phyloP scores from a whole-genome alignment of 441 rosid species.

The Adansonia grandidieri region DNA sequence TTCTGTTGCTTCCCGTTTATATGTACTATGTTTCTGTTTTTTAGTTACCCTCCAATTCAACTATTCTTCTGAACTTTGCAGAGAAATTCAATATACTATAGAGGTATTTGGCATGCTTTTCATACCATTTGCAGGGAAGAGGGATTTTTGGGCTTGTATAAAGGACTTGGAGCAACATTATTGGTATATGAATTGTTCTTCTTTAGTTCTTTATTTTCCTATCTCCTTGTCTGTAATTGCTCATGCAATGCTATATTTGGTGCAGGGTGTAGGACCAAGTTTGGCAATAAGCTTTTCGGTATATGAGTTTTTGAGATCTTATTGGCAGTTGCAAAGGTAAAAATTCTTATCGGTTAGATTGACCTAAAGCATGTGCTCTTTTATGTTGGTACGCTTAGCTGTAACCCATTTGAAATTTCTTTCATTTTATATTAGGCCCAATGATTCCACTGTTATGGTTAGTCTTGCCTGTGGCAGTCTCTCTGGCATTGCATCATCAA shows the following conservation, averaged over 20 bases:
- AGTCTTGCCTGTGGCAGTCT: slow-evolving; percentile 93
- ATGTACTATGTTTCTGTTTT: slow-evolving; percentile 15
- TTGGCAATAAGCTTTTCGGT: slow-evolving; percentile 84
- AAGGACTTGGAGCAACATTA: slow-evolving; percentile 91
- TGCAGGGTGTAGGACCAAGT: slow-evolving; percentile 90
- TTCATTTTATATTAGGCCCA: slow-evolving; percentile 53
- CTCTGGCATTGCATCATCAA: slow-evolving; percentile 90
- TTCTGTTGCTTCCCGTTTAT: neutral
- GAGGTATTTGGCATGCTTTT: slow-evolving; percentile 80
- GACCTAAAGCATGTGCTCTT: neutral
- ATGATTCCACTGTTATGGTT: slow-evolving; percentile 60
- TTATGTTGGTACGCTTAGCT: slow-evolving; percentile 22
- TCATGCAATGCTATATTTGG: slow-evolving; percentile 22
- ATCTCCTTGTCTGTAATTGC: slow-evolving; percentile 25
- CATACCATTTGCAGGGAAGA: slow-evolving; percentile 79
- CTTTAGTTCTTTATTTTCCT: neutral
- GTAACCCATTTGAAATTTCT: slow-evolving; percentile 23
- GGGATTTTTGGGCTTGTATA: slow-evolving; percentile 79
- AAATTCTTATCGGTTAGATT: slow-evolving; percentile 14
- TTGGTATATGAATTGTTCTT: slow-evolving; percentile 55
- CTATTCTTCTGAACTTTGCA: slow-evolving; percentile 45
- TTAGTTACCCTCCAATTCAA: slow-evolving; percentile 5
- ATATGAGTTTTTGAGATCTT: slow-evolving; percentile 71
- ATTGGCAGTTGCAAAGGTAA: slow-evolving; percentile 77
- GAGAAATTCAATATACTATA: slow-evolving; percentile 75